These are phyloP conservation scores for Fusarium haematococcum DNA, from an alignment of 2,329 filamentous ascomycete species.

Conservation along the genomic window DNA sequence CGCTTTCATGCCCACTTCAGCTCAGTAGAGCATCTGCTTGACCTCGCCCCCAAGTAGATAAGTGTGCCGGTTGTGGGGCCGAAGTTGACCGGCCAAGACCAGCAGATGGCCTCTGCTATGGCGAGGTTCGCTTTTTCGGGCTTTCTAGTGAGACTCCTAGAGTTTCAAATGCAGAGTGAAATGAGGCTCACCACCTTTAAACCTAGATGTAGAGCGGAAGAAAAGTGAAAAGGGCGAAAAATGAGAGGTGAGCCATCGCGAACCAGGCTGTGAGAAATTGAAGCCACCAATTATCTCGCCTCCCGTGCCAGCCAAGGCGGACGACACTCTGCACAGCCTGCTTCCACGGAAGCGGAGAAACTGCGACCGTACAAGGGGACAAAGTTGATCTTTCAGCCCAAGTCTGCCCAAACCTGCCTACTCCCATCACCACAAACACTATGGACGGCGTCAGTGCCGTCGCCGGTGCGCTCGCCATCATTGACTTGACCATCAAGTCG, in stretches of 20 bases:
- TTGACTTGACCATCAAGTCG: not conserved
- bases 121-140: too few relatives aligned
- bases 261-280: not conserved
- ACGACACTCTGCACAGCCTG: not conserved
- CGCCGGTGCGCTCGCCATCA: not conserved
- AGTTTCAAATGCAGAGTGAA: too few relatives aligned
- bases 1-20: too few relatives aligned
- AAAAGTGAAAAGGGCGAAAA: not conserved
- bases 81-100: too few relatives aligned
- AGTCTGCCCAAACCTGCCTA: not conserved
- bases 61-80: too few relatives aligned
- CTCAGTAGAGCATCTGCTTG: too few relatives aligned
- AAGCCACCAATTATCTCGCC: not conserved
- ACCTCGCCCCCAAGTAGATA: too few relatives aligned
- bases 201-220: not conserved
- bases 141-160: too few relatives aligned
- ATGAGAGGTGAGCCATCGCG: not conserved
- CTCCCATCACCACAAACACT: not conserved
- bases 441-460: not conserved
- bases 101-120: too few relatives aligned
- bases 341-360: not conserved
- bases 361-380: not conserved
- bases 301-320: not conserved
- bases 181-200: not conserved
- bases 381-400: not conserved